Evolutionary conservation across 2,329 filamentous ascomycete genomes (phyloP).

Genomic region (Xylariaceae sp.): DNA sequence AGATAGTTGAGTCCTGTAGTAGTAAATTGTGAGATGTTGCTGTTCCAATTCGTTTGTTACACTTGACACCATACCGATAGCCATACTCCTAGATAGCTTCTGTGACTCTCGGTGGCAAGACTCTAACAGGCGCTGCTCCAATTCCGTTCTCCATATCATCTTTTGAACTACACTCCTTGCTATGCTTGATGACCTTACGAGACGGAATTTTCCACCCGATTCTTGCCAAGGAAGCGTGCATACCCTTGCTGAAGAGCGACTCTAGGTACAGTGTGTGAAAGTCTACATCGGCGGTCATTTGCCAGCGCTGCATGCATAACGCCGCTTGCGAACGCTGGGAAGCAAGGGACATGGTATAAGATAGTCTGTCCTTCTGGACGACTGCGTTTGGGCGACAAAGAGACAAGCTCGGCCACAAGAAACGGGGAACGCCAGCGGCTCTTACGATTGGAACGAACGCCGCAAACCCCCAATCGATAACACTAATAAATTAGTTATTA

Average conservation of each 20-base stretch:
- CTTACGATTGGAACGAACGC: constrained; percentile 11
- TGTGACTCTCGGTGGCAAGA: too few species aligned
- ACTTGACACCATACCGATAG: too few species aligned
- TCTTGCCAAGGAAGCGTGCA: constrained; percentile 7
- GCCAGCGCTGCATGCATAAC: constrained; percentile 3
- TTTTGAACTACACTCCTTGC: too few species aligned
- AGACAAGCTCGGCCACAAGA: constrained; percentile 1
- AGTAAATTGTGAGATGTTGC: too few species aligned
- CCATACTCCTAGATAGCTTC: too few species aligned
- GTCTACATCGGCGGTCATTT: background rate
- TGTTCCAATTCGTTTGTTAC: too few species aligned
- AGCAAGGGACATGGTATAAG: constrained; percentile 8
- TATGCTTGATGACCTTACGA: background rate
- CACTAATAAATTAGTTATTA: background rate
- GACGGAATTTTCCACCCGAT: constrained; percentile 9
- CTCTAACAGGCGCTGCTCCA: too few species aligned
- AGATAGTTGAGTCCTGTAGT: too few species aligned
- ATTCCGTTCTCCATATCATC: too few species aligned
- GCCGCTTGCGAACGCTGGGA: constrained; percentile 8
- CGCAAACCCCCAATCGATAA: constrained; percentile 10
- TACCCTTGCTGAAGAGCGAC: constrained; percentile 10
- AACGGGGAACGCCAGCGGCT: constrained; percentile 6
- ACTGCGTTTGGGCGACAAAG: background rate
- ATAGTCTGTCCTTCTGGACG: background rate
- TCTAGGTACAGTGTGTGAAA: constrained; percentile 12